Conservation (phyloP, 306 rosid species). For the Quercus cerris region DNA sequence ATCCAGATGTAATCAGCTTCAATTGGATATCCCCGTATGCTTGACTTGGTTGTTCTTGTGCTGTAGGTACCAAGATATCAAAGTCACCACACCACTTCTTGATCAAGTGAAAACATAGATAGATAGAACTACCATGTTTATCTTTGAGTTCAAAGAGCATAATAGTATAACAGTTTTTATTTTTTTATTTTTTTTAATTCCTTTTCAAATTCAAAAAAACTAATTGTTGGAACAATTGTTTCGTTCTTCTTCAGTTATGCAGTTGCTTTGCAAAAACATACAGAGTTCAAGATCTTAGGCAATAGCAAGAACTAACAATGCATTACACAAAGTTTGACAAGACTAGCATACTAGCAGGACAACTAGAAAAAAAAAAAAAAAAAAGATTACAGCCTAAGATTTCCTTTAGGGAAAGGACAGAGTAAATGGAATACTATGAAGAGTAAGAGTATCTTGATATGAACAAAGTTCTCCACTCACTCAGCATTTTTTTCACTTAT, state of each 20-base stretch:
- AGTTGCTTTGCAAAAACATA: neutral
- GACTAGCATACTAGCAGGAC: neutral
- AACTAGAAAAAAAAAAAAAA: conserved; percentile 6
- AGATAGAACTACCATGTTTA: neutral
- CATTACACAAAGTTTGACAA: neutral
- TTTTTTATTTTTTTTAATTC: neutral
- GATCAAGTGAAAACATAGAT: neutral
- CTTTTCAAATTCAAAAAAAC: neutral
- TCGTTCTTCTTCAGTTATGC: neutral
- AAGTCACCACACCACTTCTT: conserved; percentile 10
- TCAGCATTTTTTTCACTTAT: conserved; percentile 43
- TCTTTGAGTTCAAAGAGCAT: neutral
- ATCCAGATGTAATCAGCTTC: conserved; percentile 87
- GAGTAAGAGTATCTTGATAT: conserved; percentile 2
- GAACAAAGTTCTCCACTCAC: conserved; percentile 6
- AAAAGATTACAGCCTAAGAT: conserved; percentile 8
- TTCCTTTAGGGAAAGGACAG: neutral
- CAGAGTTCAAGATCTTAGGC: neutral
- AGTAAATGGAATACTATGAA: conserved; percentile 1
- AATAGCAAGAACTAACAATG: neutral
- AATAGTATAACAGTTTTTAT: conserved; percentile 3
- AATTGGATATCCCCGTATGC: conserved; percentile 84
- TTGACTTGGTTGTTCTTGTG: conserved; percentile 72
- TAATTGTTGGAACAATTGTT: neutral
- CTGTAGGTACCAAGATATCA: conserved; percentile 40